Conservation (phyloP, 1,284 basidiomycete species). For the Earliella scabrosa region DNA sequence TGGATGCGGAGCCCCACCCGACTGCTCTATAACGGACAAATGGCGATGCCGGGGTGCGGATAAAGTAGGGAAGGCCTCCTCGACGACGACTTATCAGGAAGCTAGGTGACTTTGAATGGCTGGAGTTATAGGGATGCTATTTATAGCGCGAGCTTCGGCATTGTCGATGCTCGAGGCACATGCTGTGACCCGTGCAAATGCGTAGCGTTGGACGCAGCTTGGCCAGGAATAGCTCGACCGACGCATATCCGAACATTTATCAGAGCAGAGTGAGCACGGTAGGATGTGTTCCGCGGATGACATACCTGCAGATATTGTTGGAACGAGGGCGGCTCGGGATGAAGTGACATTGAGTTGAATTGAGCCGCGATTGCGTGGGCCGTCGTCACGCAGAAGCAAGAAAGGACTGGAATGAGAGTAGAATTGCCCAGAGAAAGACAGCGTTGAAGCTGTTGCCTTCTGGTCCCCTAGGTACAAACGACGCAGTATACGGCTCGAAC, state of each 20-base stretch:
- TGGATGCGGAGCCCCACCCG: slow-evolving; percentile 15
- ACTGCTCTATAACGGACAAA: background rate
- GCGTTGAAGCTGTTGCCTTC: background rate
- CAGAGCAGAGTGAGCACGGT: background rate
- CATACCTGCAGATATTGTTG: too few species aligned
- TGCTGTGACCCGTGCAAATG: background rate
- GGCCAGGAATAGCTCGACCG: background rate
- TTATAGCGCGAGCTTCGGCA: background rate
- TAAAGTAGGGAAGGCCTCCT: background rate
- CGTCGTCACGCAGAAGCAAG: too few species aligned
- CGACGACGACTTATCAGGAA: too few species aligned
- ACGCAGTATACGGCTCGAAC: background rate
- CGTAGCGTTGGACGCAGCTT: background rate
- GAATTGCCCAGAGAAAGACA: background rate
- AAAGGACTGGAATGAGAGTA: too few species aligned
- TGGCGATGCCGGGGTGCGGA: background rate
- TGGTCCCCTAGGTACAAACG: background rate
- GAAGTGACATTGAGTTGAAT: too few species aligned
- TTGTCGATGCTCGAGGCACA: background rate
- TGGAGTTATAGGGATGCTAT: too few species aligned
- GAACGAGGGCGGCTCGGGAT: too few species aligned
- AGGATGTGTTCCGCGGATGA: too few species aligned
- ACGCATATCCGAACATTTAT: slow-evolving; percentile 1
- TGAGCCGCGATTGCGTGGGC: too few species aligned
- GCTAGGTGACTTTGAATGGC: too few species aligned